Percentiles rank a stretch among this genome's conserved stretches.
Conservation (phyloP, 176 grass and related monocot species). For the Coix lacrymajobi region DNA sequence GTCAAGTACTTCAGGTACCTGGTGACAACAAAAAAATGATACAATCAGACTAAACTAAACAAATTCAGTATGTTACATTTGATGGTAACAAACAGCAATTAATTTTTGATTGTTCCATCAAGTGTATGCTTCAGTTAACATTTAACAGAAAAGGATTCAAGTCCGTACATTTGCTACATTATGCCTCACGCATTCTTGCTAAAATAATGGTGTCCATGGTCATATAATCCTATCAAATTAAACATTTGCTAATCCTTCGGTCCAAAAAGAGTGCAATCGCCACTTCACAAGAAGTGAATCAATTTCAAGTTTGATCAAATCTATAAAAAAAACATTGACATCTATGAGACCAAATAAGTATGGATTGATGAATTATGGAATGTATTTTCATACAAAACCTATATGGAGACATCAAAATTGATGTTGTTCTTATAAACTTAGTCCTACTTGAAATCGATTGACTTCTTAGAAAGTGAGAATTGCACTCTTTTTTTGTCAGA, state of each 20-base stretch:
- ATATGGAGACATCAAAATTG: background rate
- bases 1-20: slow-evolving; percentile 95
- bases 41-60: background rate
- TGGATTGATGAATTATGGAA: no score
- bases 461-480: background rate
- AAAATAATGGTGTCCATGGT: background rate
- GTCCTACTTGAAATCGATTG: background rate
- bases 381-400: background rate
- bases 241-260: background rate
- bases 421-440: background rate
- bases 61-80: background rate
- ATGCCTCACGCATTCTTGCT: background rate
- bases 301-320: background rate
- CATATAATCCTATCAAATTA: background rate
- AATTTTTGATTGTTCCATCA: background rate
- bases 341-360: background rate
- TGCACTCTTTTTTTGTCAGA: background rate
- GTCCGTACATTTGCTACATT: background rate
- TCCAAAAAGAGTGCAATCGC: background rate
- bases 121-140: background rate
- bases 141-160: background rate
- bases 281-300: background rate
- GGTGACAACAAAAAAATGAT: background rate
- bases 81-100: background rate
- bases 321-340: background rate